Evolutionary conservation across 768 basidiomycete genomes (phyloP).

Genomic region (Lentinus tigrinus): DNA sequence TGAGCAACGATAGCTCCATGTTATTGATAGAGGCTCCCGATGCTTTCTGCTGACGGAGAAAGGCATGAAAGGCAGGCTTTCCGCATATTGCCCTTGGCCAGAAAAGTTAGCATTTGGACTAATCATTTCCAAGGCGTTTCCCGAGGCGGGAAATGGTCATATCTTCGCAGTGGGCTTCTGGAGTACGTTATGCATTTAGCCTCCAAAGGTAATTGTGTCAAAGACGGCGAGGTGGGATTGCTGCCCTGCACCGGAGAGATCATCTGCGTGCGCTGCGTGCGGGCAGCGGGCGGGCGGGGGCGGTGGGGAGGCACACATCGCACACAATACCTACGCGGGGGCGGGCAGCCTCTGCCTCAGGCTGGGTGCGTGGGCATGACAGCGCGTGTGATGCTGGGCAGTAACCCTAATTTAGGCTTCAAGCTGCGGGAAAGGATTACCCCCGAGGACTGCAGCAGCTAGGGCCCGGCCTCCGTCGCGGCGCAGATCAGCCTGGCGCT

Average conservation of each 20-base stretch:
- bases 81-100: too few relatives aligned
- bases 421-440: slow-evolving; percentile 11
- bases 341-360: neutral
- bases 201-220: slow-evolving; percentile 17
- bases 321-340: neutral
- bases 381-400: neutral
- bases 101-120: too few relatives aligned
- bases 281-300: neutral
- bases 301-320: neutral
- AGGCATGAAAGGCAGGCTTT: too few relatives aligned
- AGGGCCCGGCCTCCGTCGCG: slow-evolving; percentile 2
- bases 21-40: too few relatives aligned
- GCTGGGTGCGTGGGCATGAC: neutral
- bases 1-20: too few relatives aligned
- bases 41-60: too few relatives aligned
- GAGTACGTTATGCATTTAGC: slow-evolving; percentile 22
- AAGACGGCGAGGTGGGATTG: neutral
- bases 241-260: slow-evolving; percentile 14
- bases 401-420: slow-evolving; percentile 22
- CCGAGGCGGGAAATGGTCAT: too few relatives aligned
- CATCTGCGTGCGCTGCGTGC: neutral
- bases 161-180: too few relatives aligned
- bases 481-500: slow-evolving; percentile 4
- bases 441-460: slow-evolving; percentile 1
- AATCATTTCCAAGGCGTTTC: slow-evolving; percentile 11